These are phyloP conservation scores for Globisporangium rhizosaccharum DNA, from an alignment of 352 stramenopile genomes.

Conservation along the genomic window DNA sequence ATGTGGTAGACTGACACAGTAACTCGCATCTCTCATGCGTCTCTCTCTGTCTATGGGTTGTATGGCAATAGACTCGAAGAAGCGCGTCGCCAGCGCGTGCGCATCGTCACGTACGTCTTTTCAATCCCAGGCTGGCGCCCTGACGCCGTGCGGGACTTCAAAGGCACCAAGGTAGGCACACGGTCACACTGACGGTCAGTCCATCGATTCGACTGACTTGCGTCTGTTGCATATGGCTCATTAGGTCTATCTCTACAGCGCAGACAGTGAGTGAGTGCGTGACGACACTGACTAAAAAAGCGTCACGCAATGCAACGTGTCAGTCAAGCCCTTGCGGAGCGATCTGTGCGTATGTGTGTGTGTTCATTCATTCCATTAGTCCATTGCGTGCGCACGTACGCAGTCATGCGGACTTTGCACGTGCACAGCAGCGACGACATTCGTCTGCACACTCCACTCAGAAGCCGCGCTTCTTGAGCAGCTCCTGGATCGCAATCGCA, in stretches of 20 bases:
- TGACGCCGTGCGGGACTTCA: constrained; percentile 57
- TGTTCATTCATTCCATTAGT: neutral
- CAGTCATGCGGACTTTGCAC: no score
- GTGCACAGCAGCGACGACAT: neutral
- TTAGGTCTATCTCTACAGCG: constrained; percentile 62
- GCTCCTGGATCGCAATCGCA: constrained; percentile 74
- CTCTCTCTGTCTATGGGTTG: neutral
- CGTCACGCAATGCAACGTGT: neutral
- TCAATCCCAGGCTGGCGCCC: constrained; percentile 67
- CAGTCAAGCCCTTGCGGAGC: no score
- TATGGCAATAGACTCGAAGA: constrained; percentile 49
- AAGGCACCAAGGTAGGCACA: constrained; percentile 71
- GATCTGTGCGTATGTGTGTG: neutral
- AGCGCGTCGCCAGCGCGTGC: constrained; percentile 43
- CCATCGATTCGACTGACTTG: neutral
- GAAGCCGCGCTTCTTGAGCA: constrained; percentile 74
- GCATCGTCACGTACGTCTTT: constrained; percentile 83
- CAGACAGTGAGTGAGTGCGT: neutral
- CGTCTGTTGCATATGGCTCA: neutral
- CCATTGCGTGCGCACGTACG: neutral
- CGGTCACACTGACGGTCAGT: neutral
- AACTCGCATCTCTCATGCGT: neutral
- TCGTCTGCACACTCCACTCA: constrained; percentile 26
- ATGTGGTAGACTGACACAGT: neutral
- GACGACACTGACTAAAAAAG: neutral